phyloP scores from a whole-genome alignment of 768 basidiomycete species.

The Suillus subluteus region DNA sequence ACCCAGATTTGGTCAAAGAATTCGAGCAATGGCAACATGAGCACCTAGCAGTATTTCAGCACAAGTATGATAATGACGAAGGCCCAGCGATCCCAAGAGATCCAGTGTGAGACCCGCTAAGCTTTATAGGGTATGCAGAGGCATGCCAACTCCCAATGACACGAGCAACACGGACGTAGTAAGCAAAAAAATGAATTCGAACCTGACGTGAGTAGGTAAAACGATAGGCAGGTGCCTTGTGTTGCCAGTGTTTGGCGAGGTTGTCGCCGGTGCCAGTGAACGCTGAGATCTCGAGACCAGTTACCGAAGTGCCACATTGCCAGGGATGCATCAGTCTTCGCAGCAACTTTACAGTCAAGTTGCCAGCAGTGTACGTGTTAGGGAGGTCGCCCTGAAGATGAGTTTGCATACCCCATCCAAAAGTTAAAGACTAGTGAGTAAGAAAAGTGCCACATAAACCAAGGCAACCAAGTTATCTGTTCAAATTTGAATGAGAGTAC shows the following conservation, averaged over 20 bases:
- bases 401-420: not conserved
- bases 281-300: not conserved
- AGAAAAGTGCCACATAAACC: too few species aligned
- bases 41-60: not conserved
- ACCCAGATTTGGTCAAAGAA: not conserved
- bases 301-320: not conserved
- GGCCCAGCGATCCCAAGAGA: not conserved
- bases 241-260: not conserved
- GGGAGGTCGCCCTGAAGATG: not conserved
- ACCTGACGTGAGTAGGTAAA: not conserved
- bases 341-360: not conserved
- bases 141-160: not conserved
- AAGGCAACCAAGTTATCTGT: too few species aligned
- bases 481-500: too few species aligned
- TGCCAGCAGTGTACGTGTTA: not conserved
- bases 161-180: not conserved
- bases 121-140: not conserved
- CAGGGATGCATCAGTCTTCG: not conserved
- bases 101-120: not conserved
- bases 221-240: not conserved
- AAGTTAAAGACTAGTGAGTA: not conserved
- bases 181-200: not conserved
- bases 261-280: not conserved
- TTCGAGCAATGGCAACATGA: not conserved
- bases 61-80: not conserved